A percentile compares a stretch with the other conserved stretches of the same genome.
Conservation (phyloP, 2,329 filamentous ascomycete genomes). For the Paraconiothyrium brasiliense region DNA sequence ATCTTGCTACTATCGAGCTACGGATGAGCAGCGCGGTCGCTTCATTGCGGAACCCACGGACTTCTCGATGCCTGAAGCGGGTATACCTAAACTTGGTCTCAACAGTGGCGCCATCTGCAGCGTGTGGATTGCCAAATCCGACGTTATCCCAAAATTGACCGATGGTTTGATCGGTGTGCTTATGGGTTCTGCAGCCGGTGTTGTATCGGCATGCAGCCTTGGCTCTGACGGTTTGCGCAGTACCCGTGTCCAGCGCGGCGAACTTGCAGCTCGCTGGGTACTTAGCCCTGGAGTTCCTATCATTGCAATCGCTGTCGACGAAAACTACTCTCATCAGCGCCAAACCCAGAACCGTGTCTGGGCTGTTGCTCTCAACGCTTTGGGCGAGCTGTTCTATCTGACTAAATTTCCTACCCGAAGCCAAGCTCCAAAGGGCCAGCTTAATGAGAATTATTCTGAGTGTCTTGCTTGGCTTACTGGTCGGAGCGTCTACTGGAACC, state of each 20-base stretch:
- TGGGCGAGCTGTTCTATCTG: conserved; percentile 91
- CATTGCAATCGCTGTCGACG: conserved; percentile 82
- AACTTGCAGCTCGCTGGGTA: conserved; percentile 87
- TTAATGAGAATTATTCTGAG: conserved; percentile 62
- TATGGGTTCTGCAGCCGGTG: conserved; percentile 81
- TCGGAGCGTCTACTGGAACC: conserved; percentile 79
- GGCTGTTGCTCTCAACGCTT: conserved; percentile 92
- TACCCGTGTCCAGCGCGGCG: conserved; percentile 73
- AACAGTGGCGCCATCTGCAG: conserved; percentile 76
- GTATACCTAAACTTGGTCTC: conserved; percentile 79
- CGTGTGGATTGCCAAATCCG: conserved; percentile 90
- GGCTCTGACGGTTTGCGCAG: conserved; percentile 68
- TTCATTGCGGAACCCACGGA: conserved; percentile 73
- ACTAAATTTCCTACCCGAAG: conserved; percentile 72
- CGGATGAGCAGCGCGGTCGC: conserved; percentile 77
- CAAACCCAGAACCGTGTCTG: conserved; percentile 77
- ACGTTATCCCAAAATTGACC: conserved; percentile 74
- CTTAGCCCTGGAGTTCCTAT: conserved; percentile 94
- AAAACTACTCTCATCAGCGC: conserved; percentile 77
- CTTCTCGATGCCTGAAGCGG: conserved; percentile 70
- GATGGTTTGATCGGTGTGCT: conserved; percentile 83
- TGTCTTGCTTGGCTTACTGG: conserved; percentile 82
- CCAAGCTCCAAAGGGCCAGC: conserved; percentile 57
- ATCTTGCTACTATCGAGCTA: conserved; percentile 77
- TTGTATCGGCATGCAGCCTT: conserved; percentile 83